Evolutionary conservation across 257 asterid species (phyloP).

Genomic region (Nicotiana noctiflora): DNA sequence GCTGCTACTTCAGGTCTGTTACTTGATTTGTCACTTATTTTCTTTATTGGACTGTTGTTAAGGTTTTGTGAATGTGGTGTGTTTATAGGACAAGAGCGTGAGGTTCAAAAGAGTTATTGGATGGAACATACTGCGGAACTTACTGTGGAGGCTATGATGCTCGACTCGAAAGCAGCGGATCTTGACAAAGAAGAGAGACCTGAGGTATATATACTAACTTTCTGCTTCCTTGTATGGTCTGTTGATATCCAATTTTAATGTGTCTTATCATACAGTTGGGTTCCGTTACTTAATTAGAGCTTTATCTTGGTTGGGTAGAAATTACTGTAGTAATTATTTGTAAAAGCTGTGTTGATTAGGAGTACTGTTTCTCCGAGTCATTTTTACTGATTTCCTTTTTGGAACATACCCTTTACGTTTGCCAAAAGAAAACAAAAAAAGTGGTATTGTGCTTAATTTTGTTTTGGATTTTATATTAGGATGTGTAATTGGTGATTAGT

Average conservation of each 20-base stretch:
- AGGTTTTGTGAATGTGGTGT: background rate
- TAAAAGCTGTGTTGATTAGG: background rate
- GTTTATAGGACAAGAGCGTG: slow-evolving; percentile 64
- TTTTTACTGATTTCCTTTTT: background rate
- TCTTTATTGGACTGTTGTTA: background rate
- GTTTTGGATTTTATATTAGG: background rate
- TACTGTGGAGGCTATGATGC: slow-evolving; percentile 92
- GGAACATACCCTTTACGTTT: background rate
- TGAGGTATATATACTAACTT: slow-evolving; percentile 43
- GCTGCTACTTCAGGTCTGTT: slow-evolving; percentile 46
- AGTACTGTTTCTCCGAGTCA: background rate
- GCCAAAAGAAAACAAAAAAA: background rate
- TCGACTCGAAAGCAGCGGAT: slow-evolving; percentile 87
- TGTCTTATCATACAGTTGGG: background rate
- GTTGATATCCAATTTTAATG: background rate
- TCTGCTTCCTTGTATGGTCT: background rate
- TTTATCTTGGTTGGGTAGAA: background rate
- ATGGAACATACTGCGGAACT: slow-evolving; percentile 70
- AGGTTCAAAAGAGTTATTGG: slow-evolving; percentile 89
- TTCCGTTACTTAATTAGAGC: background rate
- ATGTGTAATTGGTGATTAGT: background rate
- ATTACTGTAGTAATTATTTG: background rate
- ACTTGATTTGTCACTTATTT: background rate
- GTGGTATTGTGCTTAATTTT: background rate
- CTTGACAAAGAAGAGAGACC: slow-evolving; percentile 98